phyloP scores from a whole-genome alignment of 108 stramenopile genomes.

The Aurantiochytrium sp. region DNA sequence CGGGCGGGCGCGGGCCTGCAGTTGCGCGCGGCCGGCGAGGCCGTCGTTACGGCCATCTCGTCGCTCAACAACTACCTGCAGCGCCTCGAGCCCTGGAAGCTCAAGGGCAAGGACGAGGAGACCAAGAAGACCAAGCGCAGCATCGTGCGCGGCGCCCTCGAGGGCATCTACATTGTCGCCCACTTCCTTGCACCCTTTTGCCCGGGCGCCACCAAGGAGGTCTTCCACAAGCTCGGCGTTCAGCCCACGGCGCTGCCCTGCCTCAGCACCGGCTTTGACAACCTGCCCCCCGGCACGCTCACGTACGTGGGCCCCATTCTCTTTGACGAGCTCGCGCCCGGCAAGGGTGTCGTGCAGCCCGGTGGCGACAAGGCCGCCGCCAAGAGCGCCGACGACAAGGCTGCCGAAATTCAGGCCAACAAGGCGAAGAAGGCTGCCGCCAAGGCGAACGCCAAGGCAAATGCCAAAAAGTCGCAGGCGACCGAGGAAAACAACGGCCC shows the following conservation, averaged over 20 bases:
- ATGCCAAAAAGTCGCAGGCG: neutral
- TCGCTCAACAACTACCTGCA: constrained; percentile 86
- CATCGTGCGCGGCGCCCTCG: constrained; percentile 80
- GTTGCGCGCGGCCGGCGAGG: constrained; percentile 21
- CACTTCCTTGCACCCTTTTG: constrained; percentile 87
- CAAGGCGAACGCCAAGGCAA: neutral
- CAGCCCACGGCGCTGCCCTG: constrained; percentile 57
- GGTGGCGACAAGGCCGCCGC: constrained; percentile 59
- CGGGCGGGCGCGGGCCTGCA: constrained; percentile 43
- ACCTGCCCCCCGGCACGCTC: neutral
- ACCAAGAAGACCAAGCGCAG: constrained; percentile 64
- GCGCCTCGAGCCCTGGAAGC: constrained; percentile 89
- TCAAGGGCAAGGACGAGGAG: constrained; percentile 75
- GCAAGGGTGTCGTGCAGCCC: constrained; percentile 74
- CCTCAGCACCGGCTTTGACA: neutral
- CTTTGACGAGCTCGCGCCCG: constrained; percentile 57
- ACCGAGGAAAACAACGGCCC: constrained; percentile 56
- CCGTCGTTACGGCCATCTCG: constrained; percentile 47
- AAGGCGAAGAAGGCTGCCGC: constrained; percentile 55
- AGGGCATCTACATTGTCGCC: constrained; percentile 82
- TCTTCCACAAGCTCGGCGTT: constrained; percentile 83
- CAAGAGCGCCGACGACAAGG: constrained; percentile 54
- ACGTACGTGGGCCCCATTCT: neutral
- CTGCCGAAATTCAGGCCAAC: constrained; percentile 76
- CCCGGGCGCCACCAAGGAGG: constrained; percentile 69